Percentiles rank a stretch among this genome's conserved stretches.
phyloP scores from a whole-genome alignment of 2,329 filamentous ascomycete genomes.

The Cladosporium sp. region DNA sequence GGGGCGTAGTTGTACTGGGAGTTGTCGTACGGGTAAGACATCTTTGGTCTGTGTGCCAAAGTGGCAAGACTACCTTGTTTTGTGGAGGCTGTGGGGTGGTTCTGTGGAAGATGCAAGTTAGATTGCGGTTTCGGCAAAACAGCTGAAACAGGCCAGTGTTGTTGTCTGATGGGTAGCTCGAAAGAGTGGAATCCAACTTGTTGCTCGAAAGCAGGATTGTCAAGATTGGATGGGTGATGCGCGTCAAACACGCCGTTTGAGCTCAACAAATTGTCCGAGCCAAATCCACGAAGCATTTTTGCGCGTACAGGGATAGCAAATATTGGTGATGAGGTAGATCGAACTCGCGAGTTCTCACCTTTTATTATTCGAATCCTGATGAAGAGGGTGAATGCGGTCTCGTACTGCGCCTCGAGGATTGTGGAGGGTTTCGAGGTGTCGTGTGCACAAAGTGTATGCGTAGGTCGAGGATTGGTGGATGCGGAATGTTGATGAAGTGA shows the following conservation, averaged over 20 bases:
- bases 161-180: not conserved
- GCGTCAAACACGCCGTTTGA: not conserved
- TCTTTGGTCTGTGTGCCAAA: slow-evolving; percentile 8
- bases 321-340: not conserved
- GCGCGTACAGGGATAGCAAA: not conserved
- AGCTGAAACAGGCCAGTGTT: not conserved
- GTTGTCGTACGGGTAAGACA: slow-evolving; percentile 21
- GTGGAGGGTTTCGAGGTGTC: not conserved
- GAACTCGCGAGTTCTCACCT: slow-evolving; percentile 2
- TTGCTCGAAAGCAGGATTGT: not conserved
- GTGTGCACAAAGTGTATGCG: not conserved
- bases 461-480: not conserved
- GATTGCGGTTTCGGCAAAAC: not conserved
- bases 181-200: not conserved
- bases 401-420: not conserved
- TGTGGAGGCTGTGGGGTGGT: not conserved
- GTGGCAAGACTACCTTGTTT: not conserved
- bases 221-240: not conserved
- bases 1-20: slow-evolving; percentile 28
- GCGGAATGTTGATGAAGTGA: not conserved
- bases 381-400: not conserved
- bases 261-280: not conserved
- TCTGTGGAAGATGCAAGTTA: not conserved
- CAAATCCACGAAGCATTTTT: not conserved
- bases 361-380: not conserved